These are phyloP conservation scores for Parastagonospora nodorum DNA, from an alignment of 2,329 filamentous ascomycete species.

Conservation along the genomic window DNA sequence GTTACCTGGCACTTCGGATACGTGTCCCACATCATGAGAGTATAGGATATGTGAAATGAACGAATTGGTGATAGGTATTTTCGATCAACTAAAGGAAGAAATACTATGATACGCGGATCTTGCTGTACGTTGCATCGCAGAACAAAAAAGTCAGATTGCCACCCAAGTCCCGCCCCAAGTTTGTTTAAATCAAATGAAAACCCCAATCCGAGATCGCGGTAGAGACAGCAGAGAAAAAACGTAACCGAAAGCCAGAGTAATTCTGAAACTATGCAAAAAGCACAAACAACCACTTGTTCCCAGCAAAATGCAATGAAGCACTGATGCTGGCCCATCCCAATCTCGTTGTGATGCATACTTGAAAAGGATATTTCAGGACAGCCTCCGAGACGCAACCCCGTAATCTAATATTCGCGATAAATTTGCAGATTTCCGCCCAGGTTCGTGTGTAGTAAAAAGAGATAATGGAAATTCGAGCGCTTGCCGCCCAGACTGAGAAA, in stretches of 20 bases:
- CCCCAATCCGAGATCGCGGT: constrained; percentile 4
- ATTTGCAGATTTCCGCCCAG: constrained; percentile 29
- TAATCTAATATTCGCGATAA: constrained; percentile 30
- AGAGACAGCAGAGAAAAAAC: constrained; percentile 20
- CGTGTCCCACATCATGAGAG: no score
- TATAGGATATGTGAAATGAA: neutral
- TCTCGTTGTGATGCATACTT: constrained; percentile 27
- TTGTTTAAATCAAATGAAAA: constrained; percentile 8
- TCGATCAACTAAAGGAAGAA: constrained; percentile 8
- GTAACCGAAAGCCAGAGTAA: constrained; percentile 2
- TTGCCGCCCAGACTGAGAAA: constrained; percentile 17
- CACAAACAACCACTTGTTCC: constrained; percentile 29
- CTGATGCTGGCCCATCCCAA: constrained; percentile 22
- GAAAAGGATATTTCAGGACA: constrained; percentile 20
- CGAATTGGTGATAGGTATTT: constrained; percentile 11
- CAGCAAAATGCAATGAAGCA: constrained; percentile 32
- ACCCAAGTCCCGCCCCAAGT: constrained; percentile 5
- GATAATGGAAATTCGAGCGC: constrained; percentile 22
- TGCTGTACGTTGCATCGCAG: constrained; percentile 4
- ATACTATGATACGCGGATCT: constrained; percentile 5
- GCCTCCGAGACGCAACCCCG: constrained; percentile 33
- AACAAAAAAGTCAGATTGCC: constrained; percentile 19
- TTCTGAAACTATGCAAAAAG: constrained; percentile 16
- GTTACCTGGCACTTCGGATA: neutral
- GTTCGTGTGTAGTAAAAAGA: constrained; percentile 19